phyloP scores from a whole-genome alignment of 352 stramenopile genomes.

The Globisporangium acanthophoron region DNA sequence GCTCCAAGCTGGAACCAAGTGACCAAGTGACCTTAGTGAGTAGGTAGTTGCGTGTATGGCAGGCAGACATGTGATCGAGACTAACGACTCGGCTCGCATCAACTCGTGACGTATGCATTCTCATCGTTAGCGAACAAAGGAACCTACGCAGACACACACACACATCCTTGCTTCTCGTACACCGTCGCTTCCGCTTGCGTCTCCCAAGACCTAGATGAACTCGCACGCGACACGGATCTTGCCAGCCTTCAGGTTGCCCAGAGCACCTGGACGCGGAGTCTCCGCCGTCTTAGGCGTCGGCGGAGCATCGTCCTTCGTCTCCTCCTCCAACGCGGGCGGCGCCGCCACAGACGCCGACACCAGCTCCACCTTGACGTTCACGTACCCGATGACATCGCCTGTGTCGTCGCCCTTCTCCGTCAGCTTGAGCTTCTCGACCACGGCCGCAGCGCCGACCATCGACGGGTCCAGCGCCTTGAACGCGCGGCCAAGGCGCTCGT shows the following conservation, averaged over 20 bases:
- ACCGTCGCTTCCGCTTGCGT: neutral
- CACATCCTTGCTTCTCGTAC: neutral
- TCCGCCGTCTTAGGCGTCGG: conserved; percentile 4
- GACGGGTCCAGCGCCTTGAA: conserved; percentile 12
- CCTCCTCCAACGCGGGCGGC: neutral
- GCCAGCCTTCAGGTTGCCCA: conserved; percentile 17
- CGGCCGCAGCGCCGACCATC: neutral
- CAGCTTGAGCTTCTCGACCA: conserved; percentile 13
- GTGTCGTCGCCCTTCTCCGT: conserved; percentile 16
- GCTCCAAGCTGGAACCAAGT: conserved; percentile 19
- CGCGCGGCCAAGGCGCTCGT: conserved; percentile 34
- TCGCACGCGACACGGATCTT: conserved; percentile 21
- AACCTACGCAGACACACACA: neutral
- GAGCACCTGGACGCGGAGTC: neutral
- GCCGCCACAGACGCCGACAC: conserved; percentile 13
- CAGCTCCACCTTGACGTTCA: conserved; percentile 20
- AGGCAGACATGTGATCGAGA: neutral
- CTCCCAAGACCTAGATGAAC: conserved; percentile 9
- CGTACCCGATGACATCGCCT: conserved; percentile 17
- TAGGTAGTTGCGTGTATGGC: neutral
- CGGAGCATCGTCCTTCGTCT: neutral
- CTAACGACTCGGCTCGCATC: neutral
- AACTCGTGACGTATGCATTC: neutral
- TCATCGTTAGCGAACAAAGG: neutral
- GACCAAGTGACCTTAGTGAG: neutral